Percentiles rank a stretch among this genome's conserved stretches.
Evolutionary conservation across 2,329 filamentous ascomycete species (phyloP).

Genomic region (Piedraia hortae): DNA sequence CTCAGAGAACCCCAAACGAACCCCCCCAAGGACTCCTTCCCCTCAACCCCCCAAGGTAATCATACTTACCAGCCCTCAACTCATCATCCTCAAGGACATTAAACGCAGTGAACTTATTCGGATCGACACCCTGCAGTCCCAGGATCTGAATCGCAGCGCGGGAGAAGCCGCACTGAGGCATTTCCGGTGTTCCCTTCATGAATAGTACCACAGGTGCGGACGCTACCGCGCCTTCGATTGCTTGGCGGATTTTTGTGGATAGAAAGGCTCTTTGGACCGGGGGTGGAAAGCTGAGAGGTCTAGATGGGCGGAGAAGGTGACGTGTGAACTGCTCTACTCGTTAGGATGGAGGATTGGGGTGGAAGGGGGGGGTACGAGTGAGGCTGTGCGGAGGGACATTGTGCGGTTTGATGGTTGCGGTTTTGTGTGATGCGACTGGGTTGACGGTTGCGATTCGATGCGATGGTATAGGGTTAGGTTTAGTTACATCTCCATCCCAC

Average conservation of each 20-base stretch:
- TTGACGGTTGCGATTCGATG: too few relatives aligned
- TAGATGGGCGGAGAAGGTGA: slow-evolving; percentile 17
- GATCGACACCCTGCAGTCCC: slow-evolving; percentile 81
- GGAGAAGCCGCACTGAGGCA: slow-evolving; percentile 89
- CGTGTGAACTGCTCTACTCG: slow-evolving; percentile 16
- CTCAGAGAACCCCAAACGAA: slow-evolving; percentile 1
- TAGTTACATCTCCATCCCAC: too few relatives aligned
- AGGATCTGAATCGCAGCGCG: slow-evolving; percentile 85
- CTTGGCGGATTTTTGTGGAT: slow-evolving; percentile 49
- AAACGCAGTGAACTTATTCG: slow-evolving; percentile 87
- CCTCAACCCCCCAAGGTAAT: neutral
- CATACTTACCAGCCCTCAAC: slow-evolving; percentile 41
- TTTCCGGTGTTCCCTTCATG: slow-evolving; percentile 97
- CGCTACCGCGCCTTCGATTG: slow-evolving; percentile 70
- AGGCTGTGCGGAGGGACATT: too few relatives aligned
- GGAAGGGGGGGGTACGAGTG: neutral
- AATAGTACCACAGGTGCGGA: slow-evolving; percentile 87
- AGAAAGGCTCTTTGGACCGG: slow-evolving; percentile 38
- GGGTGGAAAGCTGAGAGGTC: slow-evolving; percentile 15
- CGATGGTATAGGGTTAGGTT: too few relatives aligned
- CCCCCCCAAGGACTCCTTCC: neutral
- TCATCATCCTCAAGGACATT: slow-evolving; percentile 87
- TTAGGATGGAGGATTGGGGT: neutral
- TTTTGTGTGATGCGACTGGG: too few relatives aligned
- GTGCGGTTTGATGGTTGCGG: too few relatives aligned